These are phyloP conservation scores for Balakata baccata DNA, from an alignment of 345 rosid species.

Conservation along the genomic window DNA sequence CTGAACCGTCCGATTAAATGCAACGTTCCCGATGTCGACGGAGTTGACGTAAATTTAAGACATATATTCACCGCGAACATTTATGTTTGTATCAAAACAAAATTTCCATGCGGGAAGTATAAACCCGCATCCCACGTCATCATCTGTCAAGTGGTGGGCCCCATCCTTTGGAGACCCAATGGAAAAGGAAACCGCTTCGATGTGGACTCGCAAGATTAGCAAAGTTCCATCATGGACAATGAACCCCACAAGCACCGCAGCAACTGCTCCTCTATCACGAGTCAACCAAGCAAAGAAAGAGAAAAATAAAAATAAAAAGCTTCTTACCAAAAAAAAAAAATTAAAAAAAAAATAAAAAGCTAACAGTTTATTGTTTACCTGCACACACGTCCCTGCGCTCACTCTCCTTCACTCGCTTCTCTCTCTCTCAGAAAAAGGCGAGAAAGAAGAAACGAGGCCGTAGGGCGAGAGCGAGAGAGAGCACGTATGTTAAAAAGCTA, in stretches of 20 bases:
- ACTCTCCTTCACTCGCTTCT: neutral
- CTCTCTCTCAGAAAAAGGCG: neutral
- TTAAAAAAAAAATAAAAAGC: neutral
- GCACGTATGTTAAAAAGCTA: neutral
- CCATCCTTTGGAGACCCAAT: neutral
- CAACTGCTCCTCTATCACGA: neutral
- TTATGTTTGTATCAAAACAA: neutral
- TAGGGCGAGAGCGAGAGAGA: neutral
- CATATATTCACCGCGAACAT: neutral
- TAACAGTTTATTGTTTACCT: neutral
- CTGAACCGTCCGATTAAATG: conserved; percentile 16
- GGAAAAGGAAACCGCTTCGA: neutral
- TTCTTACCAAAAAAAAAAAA: too few species aligned
- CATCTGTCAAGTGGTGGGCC: neutral
- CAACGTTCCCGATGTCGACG: neutral
- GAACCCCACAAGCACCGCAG: neutral
- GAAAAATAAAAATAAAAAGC: neutral
- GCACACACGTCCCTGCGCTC: conserved; percentile 17
- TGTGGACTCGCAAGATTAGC: neutral
- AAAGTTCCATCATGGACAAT: neutral
- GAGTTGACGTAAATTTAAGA: too few species aligned
- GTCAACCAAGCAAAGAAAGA: neutral
- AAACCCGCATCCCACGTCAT: neutral
- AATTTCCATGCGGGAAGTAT: too few species aligned
- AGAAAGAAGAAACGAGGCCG: neutral